Conservation (phyloP, 805 yeast species). For the Wickerhamiella bombiphila region DNA sequence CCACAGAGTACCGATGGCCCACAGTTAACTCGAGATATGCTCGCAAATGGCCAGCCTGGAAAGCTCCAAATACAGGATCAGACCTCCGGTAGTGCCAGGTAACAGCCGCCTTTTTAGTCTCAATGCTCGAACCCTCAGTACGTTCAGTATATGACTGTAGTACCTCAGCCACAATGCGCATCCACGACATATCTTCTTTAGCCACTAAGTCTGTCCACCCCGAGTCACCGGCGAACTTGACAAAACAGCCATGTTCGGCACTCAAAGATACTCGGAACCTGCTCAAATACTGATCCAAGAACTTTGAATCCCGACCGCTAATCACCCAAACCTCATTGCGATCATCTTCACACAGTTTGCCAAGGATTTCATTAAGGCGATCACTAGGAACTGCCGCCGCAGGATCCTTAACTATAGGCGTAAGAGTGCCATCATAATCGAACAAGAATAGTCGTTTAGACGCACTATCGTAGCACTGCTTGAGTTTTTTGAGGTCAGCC, state of each 20-base stretch:
- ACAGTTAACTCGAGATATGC: conserved; percentile 47
- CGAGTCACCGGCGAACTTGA: conserved; percentile 42
- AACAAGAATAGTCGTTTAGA: conserved; percentile 65
- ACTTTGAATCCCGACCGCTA: conserved; percentile 86
- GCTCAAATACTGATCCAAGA: conserved; percentile 82
- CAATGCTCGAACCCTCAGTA: conserved; percentile 83
- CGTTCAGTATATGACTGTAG: conserved; percentile 65
- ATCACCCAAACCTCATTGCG: conserved; percentile 86
- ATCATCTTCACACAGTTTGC: conserved; percentile 54
- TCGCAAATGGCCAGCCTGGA: conserved; percentile 64
- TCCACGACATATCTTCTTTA: conserved; percentile 87
- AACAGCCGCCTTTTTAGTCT: conserved; percentile 78
- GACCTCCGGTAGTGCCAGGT: conserved; percentile 97
- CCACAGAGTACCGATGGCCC: conserved; percentile 59
- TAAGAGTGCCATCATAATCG: conserved; percentile 94
- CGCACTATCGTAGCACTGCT: conserved; percentile 45
- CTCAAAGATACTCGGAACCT: conserved; percentile 58
- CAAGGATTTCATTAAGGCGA: conserved; percentile 44
- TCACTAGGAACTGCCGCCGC: conserved; percentile 95
- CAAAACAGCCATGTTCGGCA: conserved; percentile 96
- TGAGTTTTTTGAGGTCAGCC: conserved; percentile 53
- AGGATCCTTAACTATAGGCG: conserved; percentile 93
- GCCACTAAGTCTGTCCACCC: conserved; percentile 80
- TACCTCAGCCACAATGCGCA: conserved; percentile 57
- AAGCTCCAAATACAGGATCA: conserved; percentile 85